Base-by-base conservation (phyloP, 192 early-diverging fungal genomes). In the Linnemannia elongata region DNA sequence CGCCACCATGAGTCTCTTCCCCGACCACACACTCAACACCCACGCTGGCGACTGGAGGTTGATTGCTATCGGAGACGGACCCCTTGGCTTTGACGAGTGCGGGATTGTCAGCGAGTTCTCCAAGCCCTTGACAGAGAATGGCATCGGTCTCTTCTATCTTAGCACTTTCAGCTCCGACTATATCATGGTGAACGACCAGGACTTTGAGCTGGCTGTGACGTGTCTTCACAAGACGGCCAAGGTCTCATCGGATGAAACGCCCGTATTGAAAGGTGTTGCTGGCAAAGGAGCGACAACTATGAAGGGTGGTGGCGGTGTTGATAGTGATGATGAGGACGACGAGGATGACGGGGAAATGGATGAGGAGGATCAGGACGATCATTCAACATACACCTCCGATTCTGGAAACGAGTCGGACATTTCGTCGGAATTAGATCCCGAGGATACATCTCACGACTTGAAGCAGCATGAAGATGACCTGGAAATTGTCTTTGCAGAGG, bases 91-190 rank as follows among this genome's bases (percentile, higher is more conserved):
- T 77, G 80, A 87, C 38, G 85, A 87, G 20, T 87, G 85, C 47
- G 85, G 85, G 38, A 81, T 87, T 41, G 84, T 86, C 22, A 81
- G 84, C 60, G 84, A 86, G 49, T 86, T 81, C 70, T 86, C 84
- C 13, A 35, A 72, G 22, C 85, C 76, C 27, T 36, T 87, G 76
- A 75, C 72, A 24, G 76, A 81, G 0, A 77, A 73, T 60, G 76
- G 76, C 24, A 87, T 87, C 68, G 36, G 76, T 4, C 38, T 87
- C 15, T 87, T 87, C 66, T 87, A 87, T 70, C 72, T 87, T 45
- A 87, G 85, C 52, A 87, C 85, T n/a, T 87, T 87, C 73, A 78
- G 41, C 42, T 87, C 85, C 10, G 85, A 87, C 44, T 87, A 87
- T 38, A 71, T 87, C 20, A 87, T 87, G 85, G 85, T 87, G 45